Base-by-base conservation (phyloP, 2,329 filamentous ascomycete genomes). In the Dactylellina parvicollis region DNA sequence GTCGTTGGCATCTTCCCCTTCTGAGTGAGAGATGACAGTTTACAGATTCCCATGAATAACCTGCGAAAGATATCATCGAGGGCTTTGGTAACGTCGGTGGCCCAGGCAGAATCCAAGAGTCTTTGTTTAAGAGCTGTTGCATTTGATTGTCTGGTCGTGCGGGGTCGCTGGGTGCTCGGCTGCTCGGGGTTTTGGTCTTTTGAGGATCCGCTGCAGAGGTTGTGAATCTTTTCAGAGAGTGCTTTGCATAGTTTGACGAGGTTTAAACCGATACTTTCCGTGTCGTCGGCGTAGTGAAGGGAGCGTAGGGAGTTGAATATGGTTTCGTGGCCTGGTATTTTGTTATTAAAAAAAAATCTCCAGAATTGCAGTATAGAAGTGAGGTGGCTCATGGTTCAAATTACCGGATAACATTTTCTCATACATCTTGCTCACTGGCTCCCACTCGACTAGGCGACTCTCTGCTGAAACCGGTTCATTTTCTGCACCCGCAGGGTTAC, bases 51-150 rank as follows among this genome's bases (percentile, higher is more conserved):
- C 70, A 67, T 74, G 60, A 74, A 62, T 1, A 74, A 24, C 24
- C 70, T 46, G 8, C 61, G 70, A 26, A 74, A 74, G 47, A 67
- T 54, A 12, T 66, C 61, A 24, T 74, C 61, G 22, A 74, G 40
- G 3, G 61, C 70, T 34, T 61, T 61, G 20, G 42, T 61, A 9
- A 57, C 26, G 20, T 57, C 56, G 30, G 5, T 8, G 7, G 60
- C 59, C 67, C 67, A 72, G 14, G 44, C 67, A 30, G 67, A 34
- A 26, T 72, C 59, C 9, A 65, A n/a, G 8, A 59, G 52, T 16
- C 40, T 36, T 34, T 59, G 67, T 46, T 54, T 59, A 7, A 59
- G 2, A 4, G 28, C 34, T n/a, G 56, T 30, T 4, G 56, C 28
- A 7, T 72, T 52, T 3, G 67, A 46, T 42, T 65, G 67, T 32